phyloP scores from a whole-genome alignment of 495 filamentous ascomycete species.

The Tuber magnatum region DNA sequence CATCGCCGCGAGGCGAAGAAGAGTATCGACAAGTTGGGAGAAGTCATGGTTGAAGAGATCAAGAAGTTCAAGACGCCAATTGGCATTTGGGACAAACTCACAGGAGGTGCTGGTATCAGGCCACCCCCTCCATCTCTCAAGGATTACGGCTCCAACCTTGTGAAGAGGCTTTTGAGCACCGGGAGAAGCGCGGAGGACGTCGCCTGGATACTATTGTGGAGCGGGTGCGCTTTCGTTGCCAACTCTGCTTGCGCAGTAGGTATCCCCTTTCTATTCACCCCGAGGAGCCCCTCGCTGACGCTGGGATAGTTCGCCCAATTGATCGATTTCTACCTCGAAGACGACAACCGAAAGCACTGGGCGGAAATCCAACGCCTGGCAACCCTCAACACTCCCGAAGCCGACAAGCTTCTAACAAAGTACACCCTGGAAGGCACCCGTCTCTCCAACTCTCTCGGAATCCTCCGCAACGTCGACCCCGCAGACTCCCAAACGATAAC shows the following conservation, averaged over 20 bases:
- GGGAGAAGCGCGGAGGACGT: constrained; percentile 14
- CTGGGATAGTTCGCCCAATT: constrained; percentile 20
- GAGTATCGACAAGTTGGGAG: constrained; percentile 15
- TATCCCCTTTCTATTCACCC: neutral
- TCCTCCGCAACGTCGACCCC: constrained; percentile 22
- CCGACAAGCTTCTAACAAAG: constrained; percentile 20
- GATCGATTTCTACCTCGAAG: constrained; percentile 30
- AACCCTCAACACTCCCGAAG: constrained; percentile 4
- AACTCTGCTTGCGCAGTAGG: constrained; percentile 21
- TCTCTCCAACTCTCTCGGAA: constrained; percentile 31
- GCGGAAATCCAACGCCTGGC: constrained; percentile 23
- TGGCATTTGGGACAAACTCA: neutral
- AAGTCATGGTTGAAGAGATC: constrained; percentile 4
- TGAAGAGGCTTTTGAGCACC: constrained; percentile 6
- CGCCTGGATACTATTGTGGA: constrained; percentile 30
- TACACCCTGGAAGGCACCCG: constrained; percentile 31
- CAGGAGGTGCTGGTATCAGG: neutral
- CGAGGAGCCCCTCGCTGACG: neutral
- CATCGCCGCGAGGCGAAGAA: constrained; percentile 51
- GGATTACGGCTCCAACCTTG: constrained; percentile 22
- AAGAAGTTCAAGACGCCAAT: constrained; percentile 5
- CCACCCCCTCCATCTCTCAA: constrained; percentile 5
- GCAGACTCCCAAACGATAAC: constrained; percentile 5
- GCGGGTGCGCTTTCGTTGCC: constrained; percentile 20
- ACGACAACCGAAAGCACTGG: constrained; percentile 26